Evolutionary conservation across 2,329 filamentous ascomycete species (phyloP).

Genomic region (Beauveria scarabaeidicola): DNA sequence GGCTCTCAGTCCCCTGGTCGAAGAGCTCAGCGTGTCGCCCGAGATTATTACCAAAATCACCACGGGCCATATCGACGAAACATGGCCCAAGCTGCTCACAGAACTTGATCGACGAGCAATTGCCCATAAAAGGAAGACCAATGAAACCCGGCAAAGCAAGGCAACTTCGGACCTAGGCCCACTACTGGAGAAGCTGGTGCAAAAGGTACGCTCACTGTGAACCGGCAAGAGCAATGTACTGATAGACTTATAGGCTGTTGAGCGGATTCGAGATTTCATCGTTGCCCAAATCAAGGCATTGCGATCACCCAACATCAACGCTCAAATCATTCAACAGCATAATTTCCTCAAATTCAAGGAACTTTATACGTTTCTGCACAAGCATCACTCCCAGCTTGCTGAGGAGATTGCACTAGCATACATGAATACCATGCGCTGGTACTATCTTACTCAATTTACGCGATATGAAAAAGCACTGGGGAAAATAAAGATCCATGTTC

Average conservation of each 20-base stretch:
- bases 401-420: slow-evolving; percentile 90
- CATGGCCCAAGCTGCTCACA: slow-evolving; percentile 73
- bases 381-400: slow-evolving; percentile 72
- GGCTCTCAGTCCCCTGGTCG: slow-evolving; percentile 76
- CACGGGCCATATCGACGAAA: slow-evolving; percentile 82
- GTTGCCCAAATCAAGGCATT: slow-evolving; percentile 92
- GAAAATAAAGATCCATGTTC: slow-evolving; percentile 71
- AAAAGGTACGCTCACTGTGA: slow-evolving; percentile 49
- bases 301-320: slow-evolving; percentile 91
- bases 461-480: slow-evolving; percentile 78
- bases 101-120: slow-evolving; percentile 75
- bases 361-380: slow-evolving; percentile 74
- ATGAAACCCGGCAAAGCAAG: slow-evolving; percentile 56
- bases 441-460: slow-evolving; percentile 84
- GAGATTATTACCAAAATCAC: slow-evolving; percentile 74
- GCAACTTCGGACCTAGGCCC: slow-evolving; percentile 78
- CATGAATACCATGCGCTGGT: slow-evolving; percentile 98
- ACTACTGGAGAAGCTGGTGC: slow-evolving; percentile 71
- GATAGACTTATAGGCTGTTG: slow-evolving; percentile 57
- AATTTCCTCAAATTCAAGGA: slow-evolving; percentile 84
- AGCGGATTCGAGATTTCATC: slow-evolving; percentile 88
- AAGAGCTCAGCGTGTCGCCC: slow-evolving; percentile 85
- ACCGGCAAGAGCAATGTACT: slow-evolving; percentile 6
- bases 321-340: slow-evolving; percentile 92
- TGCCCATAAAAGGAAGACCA: slow-evolving; percentile 59